Percentiles rank a stretch among this genome's conserved stretches.
These are phyloP conservation scores for Boletus subcaerulescens DNA, from an alignment of 768 basidiomycete genomes.

Conservation along the genomic window DNA sequence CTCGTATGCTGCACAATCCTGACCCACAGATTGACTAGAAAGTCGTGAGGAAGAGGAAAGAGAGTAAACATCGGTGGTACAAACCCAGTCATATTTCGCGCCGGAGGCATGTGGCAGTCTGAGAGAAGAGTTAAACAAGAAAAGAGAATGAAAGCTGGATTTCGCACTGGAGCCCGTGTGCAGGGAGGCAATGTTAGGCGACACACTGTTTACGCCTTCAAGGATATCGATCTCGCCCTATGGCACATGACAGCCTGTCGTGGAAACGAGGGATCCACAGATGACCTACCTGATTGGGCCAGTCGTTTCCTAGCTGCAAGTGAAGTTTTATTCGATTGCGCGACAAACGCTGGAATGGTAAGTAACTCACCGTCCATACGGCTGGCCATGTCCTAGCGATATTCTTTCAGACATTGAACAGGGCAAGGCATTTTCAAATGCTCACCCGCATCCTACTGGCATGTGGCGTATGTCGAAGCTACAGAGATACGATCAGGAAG, in stretches of 20 bases:
- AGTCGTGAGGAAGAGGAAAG: neutral
- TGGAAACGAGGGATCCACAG: neutral
- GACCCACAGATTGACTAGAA: conserved; percentile 5
- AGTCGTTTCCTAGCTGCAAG: conserved; percentile 14
- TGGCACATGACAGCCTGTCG: neutral
- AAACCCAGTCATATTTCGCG: conserved; percentile 21
- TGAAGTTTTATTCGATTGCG: too few relatives aligned
- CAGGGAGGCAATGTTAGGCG: conserved; percentile 32
- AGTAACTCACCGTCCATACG: conserved; percentile 18
- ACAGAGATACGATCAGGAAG: neutral
- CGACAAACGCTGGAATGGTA: neutral
- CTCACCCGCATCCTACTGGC: conserved; percentile 32
- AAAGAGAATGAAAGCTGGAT: neutral
- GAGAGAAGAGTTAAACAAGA: neutral
- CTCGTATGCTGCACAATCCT: conserved; percentile 23
- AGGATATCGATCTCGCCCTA: conserved; percentile 47
- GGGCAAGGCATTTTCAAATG: neutral
- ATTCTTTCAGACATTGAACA: neutral
- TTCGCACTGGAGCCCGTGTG: conserved; percentile 29
- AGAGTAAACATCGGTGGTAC: neutral
- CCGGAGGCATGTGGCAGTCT: conserved; percentile 22
- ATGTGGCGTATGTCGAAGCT: conserved; percentile 33
- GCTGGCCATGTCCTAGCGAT: conserved; percentile 27
- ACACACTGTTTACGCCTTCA: conserved; percentile 44
- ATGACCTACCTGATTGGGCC: conserved; percentile 16